A percentile compares a stretch with the other conserved stretches of the same genome.
Evolutionary conservation across 148 eudicot species (phyloP).

Genomic region (Talinum fruticosum): DNA sequence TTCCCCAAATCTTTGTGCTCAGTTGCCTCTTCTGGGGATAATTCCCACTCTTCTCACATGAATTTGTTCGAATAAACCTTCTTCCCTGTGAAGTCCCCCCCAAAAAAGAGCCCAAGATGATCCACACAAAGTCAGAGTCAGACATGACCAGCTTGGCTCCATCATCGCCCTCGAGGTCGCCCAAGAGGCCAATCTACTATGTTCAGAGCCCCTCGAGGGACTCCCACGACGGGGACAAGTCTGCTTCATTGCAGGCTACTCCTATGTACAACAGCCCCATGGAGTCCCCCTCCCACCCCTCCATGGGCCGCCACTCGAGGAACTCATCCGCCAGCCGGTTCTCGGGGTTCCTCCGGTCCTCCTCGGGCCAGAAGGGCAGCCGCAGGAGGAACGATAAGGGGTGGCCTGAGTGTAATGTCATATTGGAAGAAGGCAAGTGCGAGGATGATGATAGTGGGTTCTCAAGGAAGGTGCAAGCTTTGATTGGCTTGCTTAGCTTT

Average conservation of each 20-base stretch:
- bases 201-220: constrained; percentile 95
- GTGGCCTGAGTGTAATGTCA: constrained; percentile 98
- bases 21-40: background rate
- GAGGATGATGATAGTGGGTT: constrained; percentile 59
- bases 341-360: constrained; percentile 90
- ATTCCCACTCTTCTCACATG: background rate
- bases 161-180: constrained; percentile 89
- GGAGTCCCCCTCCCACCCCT: constrained; percentile 93
- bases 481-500: constrained; percentile 54
- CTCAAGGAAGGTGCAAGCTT: constrained; percentile 53
- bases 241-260: constrained; percentile 67
- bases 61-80: background rate
- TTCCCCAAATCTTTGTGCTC: background rate
- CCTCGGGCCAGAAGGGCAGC: constrained; percentile 75
- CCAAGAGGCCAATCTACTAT: constrained; percentile 70
- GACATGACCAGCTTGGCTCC: constrained; percentile 86
- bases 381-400: constrained; percentile 75
- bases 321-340: constrained; percentile 88
- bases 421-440: constrained; percentile 81
- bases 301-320: constrained; percentile 81
- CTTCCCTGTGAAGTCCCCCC: background rate
- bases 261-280: constrained; percentile 67
- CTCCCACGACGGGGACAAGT: constrained; percentile 91
- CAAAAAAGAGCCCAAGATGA: constrained; percentile 35
- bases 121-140: constrained; percentile 80